Conservation (phyloP, 257 asterid species). For the Echium plantagineum region DNA sequence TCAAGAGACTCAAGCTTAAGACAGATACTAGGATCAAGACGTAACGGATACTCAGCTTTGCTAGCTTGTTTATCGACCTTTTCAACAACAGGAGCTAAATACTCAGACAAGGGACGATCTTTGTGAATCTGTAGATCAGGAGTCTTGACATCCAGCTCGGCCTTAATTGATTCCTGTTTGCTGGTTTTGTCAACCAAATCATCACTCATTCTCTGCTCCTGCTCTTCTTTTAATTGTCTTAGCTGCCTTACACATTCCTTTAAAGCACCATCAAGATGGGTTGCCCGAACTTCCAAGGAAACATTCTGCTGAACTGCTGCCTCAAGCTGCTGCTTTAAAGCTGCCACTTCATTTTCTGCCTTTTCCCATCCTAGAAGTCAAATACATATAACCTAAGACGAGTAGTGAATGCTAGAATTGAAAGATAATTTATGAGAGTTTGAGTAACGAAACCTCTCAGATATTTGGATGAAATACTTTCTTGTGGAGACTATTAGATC, state of each 20-base stretch:
- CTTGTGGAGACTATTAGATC: not conserved
- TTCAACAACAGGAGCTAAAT: not conserved
- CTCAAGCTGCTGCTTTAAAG: constrained; percentile 58
- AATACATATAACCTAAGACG: not conserved
- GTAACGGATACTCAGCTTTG: constrained; percentile 15
- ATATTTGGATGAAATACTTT: not conserved
- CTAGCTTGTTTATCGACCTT: constrained; percentile 20
- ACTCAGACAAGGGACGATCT: constrained; percentile 17
- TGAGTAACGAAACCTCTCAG: not conserved
- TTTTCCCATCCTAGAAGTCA: constrained; percentile 65
- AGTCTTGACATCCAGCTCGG: constrained; percentile 39
- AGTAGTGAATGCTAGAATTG: not conserved
- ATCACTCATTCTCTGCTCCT: constrained; percentile 31
- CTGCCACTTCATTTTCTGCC: constrained; percentile 65
- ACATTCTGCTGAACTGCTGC: constrained; percentile 52
- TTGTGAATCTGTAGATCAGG: constrained; percentile 25
- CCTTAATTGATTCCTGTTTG: constrained; percentile 31
- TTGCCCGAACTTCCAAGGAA: constrained; percentile 48
- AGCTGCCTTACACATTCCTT: constrained; percentile 69
- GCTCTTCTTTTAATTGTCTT: constrained; percentile 57
- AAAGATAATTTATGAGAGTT: not conserved
- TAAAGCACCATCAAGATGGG: constrained; percentile 68
- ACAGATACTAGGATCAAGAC: constrained; percentile 18
- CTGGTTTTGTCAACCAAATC: constrained; percentile 26
- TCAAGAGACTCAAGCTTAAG: constrained; percentile 27